Conservation (phyloP, 257 asterid genomes). For the Verbascum thapsus region DNA sequence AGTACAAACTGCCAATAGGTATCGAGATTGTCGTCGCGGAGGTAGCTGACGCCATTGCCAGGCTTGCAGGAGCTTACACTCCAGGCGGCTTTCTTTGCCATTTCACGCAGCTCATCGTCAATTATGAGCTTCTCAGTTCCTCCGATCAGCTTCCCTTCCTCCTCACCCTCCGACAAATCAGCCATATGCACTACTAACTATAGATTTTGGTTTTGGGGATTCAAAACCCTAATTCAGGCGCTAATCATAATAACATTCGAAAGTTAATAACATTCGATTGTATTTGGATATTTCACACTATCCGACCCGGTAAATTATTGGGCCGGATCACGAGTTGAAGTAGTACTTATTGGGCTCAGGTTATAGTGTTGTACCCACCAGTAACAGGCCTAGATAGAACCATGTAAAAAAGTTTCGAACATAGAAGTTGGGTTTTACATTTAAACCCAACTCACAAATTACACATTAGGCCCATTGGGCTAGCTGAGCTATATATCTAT, state of each 20-base stretch:
- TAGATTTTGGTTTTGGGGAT: conserved; percentile 10
- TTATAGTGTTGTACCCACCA: no score
- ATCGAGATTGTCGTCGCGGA: conserved; percentile 89
- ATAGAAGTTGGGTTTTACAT: no score
- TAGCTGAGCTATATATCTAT: no score
- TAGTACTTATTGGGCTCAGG: no score
- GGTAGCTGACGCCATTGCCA: conserved; percentile 78
- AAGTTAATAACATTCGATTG: no score
- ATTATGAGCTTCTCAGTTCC: conserved; percentile 65
- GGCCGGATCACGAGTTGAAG: no score
- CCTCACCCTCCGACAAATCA: conserved; percentile 86
- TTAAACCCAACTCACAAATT: no score
- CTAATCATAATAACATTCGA: neutral
- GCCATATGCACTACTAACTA: conserved; percentile 50
- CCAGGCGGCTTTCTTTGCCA: conserved; percentile 96
- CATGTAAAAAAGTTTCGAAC: no score
- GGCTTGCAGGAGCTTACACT: conserved; percentile 97
- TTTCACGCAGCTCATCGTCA: conserved; percentile 83
- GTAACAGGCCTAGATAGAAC: no score
- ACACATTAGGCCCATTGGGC: no score
- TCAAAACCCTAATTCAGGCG: conserved; percentile 26
- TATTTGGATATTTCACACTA: no score
- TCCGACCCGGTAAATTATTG: no score
- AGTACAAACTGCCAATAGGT: conserved; percentile 84
- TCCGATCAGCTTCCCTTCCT: conserved; percentile 79